Conservation (phyloP, 225 moss, liverwort and hornwort genomes). For the Straminergon stramineum region DNA sequence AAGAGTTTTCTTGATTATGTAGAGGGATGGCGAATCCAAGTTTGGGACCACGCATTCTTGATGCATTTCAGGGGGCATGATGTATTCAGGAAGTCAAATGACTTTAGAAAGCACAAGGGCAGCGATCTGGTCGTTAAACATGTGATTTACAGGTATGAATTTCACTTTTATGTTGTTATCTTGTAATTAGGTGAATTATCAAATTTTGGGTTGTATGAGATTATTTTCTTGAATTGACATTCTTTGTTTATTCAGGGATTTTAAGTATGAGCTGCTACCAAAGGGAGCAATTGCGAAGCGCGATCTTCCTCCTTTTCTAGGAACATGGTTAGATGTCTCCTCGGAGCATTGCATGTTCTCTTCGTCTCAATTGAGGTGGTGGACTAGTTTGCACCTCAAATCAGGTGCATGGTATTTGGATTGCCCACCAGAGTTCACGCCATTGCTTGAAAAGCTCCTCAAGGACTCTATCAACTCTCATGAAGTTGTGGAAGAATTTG, state of each 20-base stretch:
- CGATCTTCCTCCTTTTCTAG: not conserved
- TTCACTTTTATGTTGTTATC: no score
- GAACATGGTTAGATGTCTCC: not conserved
- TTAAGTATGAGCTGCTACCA: not conserved
- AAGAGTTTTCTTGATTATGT: no score
- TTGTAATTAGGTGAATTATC: no score
- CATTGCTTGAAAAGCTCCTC: accelerated
- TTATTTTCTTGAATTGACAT: not conserved
- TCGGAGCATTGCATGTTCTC: not conserved
- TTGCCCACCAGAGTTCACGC: not conserved
- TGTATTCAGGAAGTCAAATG: no score
- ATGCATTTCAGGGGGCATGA: no score
- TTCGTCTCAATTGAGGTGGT: not conserved
- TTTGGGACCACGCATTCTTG: no score
- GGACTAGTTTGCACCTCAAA: not conserved
- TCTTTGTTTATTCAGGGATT: not conserved
- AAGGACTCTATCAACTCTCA: not conserved
- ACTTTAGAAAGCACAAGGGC: no score
- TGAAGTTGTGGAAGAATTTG: accelerated
- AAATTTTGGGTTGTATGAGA: no score
- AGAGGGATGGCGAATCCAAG: no score
- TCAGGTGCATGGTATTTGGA: not conserved
- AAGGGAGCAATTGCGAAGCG: not conserved
- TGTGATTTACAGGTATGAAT: no score
- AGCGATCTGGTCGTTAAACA: no score